Percentiles rank a stretch among this genome's conserved stretches.
These are phyloP conservation scores for Mrakia frigida DNA, from an alignment of 768 basidiomycete species.

Conservation along the genomic window DNA sequence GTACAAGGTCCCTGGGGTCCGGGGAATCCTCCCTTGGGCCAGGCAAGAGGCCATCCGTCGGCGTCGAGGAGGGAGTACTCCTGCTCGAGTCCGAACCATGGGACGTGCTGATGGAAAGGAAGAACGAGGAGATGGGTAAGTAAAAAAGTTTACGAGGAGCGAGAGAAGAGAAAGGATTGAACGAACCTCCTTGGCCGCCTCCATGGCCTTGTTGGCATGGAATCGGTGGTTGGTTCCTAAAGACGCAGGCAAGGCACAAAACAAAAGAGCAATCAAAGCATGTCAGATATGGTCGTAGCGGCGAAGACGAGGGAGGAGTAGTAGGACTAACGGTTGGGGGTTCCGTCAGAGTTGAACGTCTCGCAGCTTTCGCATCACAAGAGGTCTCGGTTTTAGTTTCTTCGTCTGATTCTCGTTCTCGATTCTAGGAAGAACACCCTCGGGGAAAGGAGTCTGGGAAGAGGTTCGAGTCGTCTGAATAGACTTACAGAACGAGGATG, in stretches of 20 bases:
- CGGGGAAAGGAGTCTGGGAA: not conserved
- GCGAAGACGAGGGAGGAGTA: no score
- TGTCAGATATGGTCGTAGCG: conserved; percentile 1
- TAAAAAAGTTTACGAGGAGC: no score
- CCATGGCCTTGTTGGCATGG: conserved; percentile 91
- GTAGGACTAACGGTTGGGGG: conserved; percentile 61
- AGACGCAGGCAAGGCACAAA: conserved; percentile 5
- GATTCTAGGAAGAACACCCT: not conserved
- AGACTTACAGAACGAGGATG: conserved; percentile 65
- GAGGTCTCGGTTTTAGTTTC: conserved; percentile 2
- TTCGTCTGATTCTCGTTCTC: not conserved
- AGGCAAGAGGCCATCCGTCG: conserved; percentile 84
- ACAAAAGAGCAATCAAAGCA: not conserved
- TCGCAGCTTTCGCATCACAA: conserved; percentile 57
- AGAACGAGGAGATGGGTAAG: no score
- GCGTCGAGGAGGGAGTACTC: conserved; percentile 96
- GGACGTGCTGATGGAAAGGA: conserved; percentile 44
- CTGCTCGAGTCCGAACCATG: conserved; percentile 99
- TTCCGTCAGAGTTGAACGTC: conserved; percentile 98
- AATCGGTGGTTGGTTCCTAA: conserved; percentile 82
- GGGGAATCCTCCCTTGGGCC: conserved; percentile 99
- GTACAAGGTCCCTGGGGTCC: conserved; percentile 83
- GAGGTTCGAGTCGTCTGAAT: conserved; percentile 1
- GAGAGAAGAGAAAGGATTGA: no score
- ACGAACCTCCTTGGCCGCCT: conserved; percentile 59